Evolutionary conservation across 768 basidiomycete genomes (phyloP).

Genomic region (Solioccasus polychromus): DNA sequence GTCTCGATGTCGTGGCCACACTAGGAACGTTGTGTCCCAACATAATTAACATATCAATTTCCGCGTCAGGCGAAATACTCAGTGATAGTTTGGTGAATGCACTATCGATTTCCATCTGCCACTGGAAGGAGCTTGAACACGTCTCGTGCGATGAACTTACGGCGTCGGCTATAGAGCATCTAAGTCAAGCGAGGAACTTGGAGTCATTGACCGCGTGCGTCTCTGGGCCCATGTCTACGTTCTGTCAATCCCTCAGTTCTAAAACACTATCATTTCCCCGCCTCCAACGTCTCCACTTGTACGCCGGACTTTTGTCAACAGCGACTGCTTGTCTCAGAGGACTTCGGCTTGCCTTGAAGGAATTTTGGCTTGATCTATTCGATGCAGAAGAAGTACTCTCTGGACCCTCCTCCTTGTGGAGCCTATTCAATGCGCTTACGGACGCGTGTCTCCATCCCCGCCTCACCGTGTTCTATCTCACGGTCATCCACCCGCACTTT

Average conservation of each 20-base stretch:
- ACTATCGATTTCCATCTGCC: conserved; percentile 18
- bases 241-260: not conserved
- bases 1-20: conserved; percentile 10
- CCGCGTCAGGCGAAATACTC: conserved; percentile 2
- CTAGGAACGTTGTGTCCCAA: conserved; percentile 19
- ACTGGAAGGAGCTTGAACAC: conserved; percentile 16
- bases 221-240: conserved; percentile 8
- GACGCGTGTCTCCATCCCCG: conserved; percentile 11
- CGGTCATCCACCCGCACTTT: conserved; percentile 13
- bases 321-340: conserved; percentile 4
- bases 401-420: conserved; percentile 1
- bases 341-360: conserved; percentile 11
- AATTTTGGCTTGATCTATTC: conserved; percentile 23
- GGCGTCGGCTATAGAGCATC: conserved; percentile 16
- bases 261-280: conserved; percentile 3
- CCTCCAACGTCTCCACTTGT: conserved; percentile 20
- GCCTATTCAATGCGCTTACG: conserved; percentile 11
- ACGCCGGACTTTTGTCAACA: conserved; percentile 13
- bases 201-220: conserved; percentile 17
- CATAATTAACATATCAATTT: conserved; percentile 18
- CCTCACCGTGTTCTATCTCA: conserved; percentile 12
- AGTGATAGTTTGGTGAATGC: conserved; percentile 12
- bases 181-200: conserved; percentile 9
- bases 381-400: conserved; percentile 14
- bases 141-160: conserved; percentile 25